phyloP scores from a whole-genome alignment of 306 rosid genomes.

The Betula pendula region DNA sequence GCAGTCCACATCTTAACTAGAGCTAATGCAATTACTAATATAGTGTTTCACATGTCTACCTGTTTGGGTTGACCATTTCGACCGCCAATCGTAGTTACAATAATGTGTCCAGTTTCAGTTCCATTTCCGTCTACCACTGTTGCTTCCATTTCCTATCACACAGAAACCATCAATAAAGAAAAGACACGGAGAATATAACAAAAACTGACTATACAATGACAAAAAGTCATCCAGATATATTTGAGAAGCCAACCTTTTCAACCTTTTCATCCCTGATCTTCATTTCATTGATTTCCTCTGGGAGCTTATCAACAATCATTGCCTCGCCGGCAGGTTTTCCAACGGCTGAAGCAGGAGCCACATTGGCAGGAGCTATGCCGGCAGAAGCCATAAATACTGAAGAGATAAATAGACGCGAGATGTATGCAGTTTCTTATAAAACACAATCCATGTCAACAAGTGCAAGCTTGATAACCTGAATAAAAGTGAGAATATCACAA shows the following conservation, averaged over 20 bases:
- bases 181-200: neutral
- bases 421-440: slow-evolving; percentile 5
- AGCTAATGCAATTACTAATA: neutral
- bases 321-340: slow-evolving; percentile 33
- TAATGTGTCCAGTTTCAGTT: slow-evolving; percentile 72
- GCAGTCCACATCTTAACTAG: neutral
- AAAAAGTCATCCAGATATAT: neutral
- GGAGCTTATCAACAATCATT: slow-evolving; percentile 46
- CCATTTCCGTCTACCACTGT: slow-evolving; percentile 67
- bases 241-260: slow-evolving; percentile 13
- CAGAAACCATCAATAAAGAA: neutral
- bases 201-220: neutral
- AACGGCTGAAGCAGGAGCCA: slow-evolving; percentile 25
- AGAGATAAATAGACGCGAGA: slow-evolving; percentile 1
- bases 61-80: slow-evolving; percentile 71
- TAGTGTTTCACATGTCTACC: slow-evolving; percentile 31
- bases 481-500: neutral
- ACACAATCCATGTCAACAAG: neutral
- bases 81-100: slow-evolving; percentile 69
- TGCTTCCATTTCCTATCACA: slow-evolving; percentile 55
- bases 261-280: slow-evolving; percentile 67
- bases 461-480: slow-evolving; percentile 19
- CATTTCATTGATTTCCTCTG: slow-evolving; percentile 64
- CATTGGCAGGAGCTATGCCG: slow-evolving; percentile 7
- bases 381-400: slow-evolving; percentile 45